Evolutionary conservation across 2,329 filamentous ascomycete genomes (phyloP).

Genomic region (Hypoxylon rubiginosum): DNA sequence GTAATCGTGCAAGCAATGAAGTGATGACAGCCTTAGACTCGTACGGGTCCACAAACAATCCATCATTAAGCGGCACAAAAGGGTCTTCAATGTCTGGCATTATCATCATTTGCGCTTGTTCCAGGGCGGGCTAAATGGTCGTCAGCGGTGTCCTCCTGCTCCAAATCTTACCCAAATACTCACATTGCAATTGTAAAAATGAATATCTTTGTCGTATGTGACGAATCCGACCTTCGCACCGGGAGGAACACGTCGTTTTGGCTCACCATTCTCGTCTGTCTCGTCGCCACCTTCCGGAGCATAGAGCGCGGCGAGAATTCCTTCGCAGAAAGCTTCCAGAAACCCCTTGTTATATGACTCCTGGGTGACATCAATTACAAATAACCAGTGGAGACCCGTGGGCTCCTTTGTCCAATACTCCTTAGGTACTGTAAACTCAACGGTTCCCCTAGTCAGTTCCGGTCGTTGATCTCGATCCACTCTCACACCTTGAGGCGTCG

Average conservation of each 20-base stretch:
- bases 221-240: constrained; percentile 94
- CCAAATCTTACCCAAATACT: constrained; percentile 54
- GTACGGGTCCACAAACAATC: constrained; percentile 93
- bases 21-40: constrained; percentile 87
- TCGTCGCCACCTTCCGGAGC: constrained; percentile 70
- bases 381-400: constrained; percentile 87
- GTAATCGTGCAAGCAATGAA: constrained; percentile 85
- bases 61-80: constrained; percentile 91
- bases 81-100: constrained; percentile 98
- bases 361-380: constrained; percentile 92
- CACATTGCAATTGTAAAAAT: constrained; percentile 96
- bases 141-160: constrained; percentile 14
- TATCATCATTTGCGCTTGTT: constrained; percentile 96
- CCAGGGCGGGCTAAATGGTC: constrained; percentile 72
- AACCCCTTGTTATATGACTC: constrained; percentile 93
- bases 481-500: constrained; percentile 86
- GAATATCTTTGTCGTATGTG: constrained; percentile 95
- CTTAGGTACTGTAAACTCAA: constrained; percentile 96
- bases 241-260: constrained; percentile 73
- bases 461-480: constrained; percentile 90
- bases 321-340: constrained; percentile 89
- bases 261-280: constrained; percentile 66
- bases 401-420: constrained; percentile 99
- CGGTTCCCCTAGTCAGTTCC: constrained; percentile 90
- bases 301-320: constrained; percentile 87